Conservation (phyloP, 495 filamentous ascomycete species). For the Penicillium daleae region DNA sequence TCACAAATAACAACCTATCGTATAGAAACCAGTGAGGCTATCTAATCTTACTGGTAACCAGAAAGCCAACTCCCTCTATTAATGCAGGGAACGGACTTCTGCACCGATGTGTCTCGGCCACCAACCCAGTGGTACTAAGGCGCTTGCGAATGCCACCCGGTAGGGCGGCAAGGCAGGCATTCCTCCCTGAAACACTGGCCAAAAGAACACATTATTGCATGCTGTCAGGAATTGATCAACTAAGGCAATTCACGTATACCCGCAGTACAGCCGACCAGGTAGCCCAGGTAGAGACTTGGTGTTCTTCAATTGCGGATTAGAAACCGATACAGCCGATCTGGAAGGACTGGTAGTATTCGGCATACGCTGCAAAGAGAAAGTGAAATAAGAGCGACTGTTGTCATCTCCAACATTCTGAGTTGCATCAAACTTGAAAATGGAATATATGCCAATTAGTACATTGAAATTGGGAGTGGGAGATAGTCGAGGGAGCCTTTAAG, state of each 20-base stretch:
- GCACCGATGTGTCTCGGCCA: not conserved
- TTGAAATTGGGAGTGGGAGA: too few relatives aligned
- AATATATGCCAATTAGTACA: too few relatives aligned
- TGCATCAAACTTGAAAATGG: not conserved
- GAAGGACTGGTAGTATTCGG: not conserved
- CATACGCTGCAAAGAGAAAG: not conserved
- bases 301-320: not conserved
- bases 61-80: not conserved
- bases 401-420: not conserved
- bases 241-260: not conserved
- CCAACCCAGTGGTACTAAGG: not conserved
- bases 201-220: slow-evolving; percentile 1
- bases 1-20: not conserved
- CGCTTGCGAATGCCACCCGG: not conserved
- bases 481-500: too few relatives aligned
- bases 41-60: not conserved
- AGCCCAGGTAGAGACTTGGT: not conserved
- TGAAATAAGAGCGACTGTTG: not conserved
- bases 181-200: not conserved
- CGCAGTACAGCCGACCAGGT: not conserved
- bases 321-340: not conserved
- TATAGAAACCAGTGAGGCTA: not conserved
- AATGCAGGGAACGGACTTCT: not conserved
- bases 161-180: not conserved
- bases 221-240: not conserved